Percentiles rank a stretch among this genome's conserved stretches.
phyloP scores from a whole-genome alignment of 2,329 filamentous ascomycete genomes.

The Fusarium sp. region DNA sequence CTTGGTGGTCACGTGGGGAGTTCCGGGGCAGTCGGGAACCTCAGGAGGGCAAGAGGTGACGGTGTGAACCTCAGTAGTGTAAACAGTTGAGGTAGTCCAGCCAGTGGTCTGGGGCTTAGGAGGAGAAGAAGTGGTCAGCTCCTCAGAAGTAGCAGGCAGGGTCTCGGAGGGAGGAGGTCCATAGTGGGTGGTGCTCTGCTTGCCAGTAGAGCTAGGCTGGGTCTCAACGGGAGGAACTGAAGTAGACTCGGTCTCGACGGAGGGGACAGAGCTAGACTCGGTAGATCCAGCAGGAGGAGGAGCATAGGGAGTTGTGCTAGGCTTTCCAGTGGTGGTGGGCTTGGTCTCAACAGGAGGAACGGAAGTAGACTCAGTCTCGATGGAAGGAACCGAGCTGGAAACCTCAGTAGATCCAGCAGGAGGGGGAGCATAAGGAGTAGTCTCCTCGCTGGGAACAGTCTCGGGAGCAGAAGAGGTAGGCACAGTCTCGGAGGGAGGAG shows the following conservation, averaged over 20 bases:
- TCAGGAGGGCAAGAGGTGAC: conserved; percentile 30
- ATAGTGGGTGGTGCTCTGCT: not conserved
- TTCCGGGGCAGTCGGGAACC: conserved; percentile 23
- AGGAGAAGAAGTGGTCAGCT: not conserved
- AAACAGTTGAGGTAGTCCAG: conserved; percentile 32
- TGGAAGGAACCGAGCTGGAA: not conserved
- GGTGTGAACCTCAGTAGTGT: conserved; percentile 33
- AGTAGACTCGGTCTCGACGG: not conserved
- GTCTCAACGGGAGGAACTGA: not conserved
- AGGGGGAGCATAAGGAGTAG: not conserved
- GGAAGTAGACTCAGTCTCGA: not conserved
- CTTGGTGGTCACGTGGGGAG: conserved; percentile 30
- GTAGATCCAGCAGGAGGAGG: not conserved
- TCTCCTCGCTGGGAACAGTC: not conserved
- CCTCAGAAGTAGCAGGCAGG: not conserved
- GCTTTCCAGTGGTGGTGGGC: not conserved
- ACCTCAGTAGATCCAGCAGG: not conserved
- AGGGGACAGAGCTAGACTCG: not conserved
- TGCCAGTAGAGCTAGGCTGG: not conserved
- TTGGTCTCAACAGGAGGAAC: not conserved
- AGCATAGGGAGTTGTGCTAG: not conserved
- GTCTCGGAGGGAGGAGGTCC: not conserved
- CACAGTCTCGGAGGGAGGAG: conserved; percentile 7
- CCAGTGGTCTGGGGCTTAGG: not conserved
- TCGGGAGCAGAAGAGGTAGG: not conserved